Conservation (phyloP, 192 early-diverging fungal genomes). For the Umbelopsis isabellina region DNA sequence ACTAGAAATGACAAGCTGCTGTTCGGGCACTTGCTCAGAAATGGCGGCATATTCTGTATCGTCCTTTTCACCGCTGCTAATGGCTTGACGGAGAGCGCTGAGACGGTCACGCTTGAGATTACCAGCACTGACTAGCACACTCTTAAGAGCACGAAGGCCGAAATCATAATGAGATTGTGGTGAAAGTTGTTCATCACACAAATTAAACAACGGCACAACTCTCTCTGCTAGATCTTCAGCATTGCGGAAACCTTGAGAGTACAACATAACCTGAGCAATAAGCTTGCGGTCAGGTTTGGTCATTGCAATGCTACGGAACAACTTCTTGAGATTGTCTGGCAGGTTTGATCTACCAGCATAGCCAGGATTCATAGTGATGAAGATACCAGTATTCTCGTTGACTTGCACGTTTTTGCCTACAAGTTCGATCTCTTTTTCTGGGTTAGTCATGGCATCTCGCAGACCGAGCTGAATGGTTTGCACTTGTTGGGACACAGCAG, state of each 20-base stretch:
- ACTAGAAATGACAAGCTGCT: conserved; percentile 94
- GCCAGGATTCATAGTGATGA: conserved; percentile 99
- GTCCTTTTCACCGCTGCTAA: conserved; percentile 41
- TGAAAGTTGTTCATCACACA: conserved; percentile 93
- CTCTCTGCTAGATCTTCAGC: conserved; percentile 94
- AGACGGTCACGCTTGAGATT: conserved; percentile 92
- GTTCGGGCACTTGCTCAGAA: conserved; percentile 76
- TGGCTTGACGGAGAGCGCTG: conserved; percentile 47
- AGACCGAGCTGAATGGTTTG: conserved; percentile 98
- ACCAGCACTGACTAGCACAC: conserved; percentile 99
- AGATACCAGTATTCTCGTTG: conserved; percentile 91
- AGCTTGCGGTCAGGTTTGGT: conserved; percentile 96
- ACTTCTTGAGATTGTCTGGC: conserved; percentile 98
- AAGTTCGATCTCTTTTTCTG: conserved; percentile 87
- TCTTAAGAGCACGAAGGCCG: conserved; percentile 97
- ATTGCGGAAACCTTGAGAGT: conserved; percentile 98
- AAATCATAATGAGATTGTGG: conserved; percentile 99
- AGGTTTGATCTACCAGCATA: conserved; percentile 98
- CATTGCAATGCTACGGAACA: conserved; percentile 99
- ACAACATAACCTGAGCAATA: conserved; percentile 99
- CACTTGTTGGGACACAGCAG: conserved; percentile 99
- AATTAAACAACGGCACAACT: conserved; percentile 96
- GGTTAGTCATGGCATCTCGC: conserved; percentile 58
- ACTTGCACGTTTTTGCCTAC: conserved; percentile 87
- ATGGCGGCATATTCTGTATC: conserved; percentile 51